Evolutionary conservation across 257 asterid species (phyloP).

Genomic region (Salvia hispanica): DNA sequence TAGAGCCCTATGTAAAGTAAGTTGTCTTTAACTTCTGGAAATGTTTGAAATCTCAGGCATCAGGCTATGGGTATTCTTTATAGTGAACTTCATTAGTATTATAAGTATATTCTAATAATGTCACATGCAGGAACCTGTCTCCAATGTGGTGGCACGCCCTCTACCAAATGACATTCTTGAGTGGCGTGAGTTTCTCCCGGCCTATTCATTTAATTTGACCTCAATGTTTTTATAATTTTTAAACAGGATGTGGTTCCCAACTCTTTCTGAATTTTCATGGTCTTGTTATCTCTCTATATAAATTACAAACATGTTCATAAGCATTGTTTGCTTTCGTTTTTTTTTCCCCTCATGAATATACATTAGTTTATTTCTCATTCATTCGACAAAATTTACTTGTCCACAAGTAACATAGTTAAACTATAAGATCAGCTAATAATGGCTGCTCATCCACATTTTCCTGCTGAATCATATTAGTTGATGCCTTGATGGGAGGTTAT

Average conservation of each 20-base stretch:
- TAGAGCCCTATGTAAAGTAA: conserved; percentile 92
- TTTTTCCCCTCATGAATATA: neutral
- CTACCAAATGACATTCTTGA: conserved; percentile 91
- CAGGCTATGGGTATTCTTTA: conserved; percentile 5
- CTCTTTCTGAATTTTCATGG: neutral
- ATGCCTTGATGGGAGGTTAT: too few species aligned
- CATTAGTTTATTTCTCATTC: conserved; percentile 14
- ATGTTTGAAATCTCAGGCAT: conserved; percentile 27
- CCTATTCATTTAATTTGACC: conserved; percentile 2
- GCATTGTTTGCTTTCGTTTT: conserved; percentile 1
- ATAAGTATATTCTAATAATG: neutral
- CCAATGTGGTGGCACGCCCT: conserved; percentile 96
- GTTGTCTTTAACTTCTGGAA: conserved; percentile 31
- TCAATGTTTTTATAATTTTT: conserved; percentile 11
- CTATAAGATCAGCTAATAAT: conserved; percentile 14
- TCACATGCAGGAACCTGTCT: conserved; percentile 83
- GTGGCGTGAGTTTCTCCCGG: conserved; percentile 79
- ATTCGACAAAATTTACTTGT: neutral
- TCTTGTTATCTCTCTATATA: too few species aligned
- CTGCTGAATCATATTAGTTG: neutral
- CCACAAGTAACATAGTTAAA: neutral
- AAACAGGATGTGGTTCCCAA: neutral
- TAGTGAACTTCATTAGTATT: conserved; percentile 5
- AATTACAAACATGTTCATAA: conserved; percentile 5
- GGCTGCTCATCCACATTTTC: conserved; percentile 13